Conservation (phyloP, 305 asterid species). For the Striga hermonthica region DNA sequence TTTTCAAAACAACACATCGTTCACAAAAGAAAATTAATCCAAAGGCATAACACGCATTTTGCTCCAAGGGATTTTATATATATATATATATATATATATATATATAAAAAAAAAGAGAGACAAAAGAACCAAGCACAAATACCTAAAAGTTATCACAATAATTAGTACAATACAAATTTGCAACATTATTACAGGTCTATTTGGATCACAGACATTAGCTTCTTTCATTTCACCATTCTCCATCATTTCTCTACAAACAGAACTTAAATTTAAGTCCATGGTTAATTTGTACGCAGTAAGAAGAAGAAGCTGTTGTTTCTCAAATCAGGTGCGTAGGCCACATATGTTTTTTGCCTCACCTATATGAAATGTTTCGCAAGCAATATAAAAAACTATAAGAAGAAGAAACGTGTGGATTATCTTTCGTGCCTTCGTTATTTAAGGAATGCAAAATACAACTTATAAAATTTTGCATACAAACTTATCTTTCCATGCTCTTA, state of each 20-base stretch:
- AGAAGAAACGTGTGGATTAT: neutral
- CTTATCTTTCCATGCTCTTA: constrained; percentile 4
- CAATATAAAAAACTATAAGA: constrained; percentile 2
- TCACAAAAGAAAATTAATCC: constrained; percentile 22
- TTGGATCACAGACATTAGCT: constrained; percentile 14
- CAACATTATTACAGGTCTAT: constrained; percentile 20
- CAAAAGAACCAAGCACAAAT: too few relatives aligned
- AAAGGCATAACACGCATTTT: constrained; percentile 14
- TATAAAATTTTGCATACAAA: neutral
- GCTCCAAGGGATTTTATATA: too few relatives aligned
- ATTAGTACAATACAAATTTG: constrained; percentile 15
- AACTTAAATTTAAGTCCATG: constrained; percentile 10
- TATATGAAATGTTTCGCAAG: constrained; percentile 17
- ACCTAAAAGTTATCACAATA: constrained; percentile 5
- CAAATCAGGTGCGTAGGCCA: neutral
- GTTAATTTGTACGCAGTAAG: neutral
- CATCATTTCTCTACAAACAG: constrained; percentile 11
- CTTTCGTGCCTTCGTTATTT: neutral
- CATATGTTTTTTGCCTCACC: neutral
- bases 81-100: too few relatives aligned
- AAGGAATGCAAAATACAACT: constrained; percentile 9
- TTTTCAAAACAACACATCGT: neutral
- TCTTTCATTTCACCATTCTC: constrained; percentile 17
- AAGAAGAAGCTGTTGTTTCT: constrained; percentile 15
- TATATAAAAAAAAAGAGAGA: too few relatives aligned